Conservation (phyloP, 345 rosid species). For the Eucalyptus globulus region DNA sequence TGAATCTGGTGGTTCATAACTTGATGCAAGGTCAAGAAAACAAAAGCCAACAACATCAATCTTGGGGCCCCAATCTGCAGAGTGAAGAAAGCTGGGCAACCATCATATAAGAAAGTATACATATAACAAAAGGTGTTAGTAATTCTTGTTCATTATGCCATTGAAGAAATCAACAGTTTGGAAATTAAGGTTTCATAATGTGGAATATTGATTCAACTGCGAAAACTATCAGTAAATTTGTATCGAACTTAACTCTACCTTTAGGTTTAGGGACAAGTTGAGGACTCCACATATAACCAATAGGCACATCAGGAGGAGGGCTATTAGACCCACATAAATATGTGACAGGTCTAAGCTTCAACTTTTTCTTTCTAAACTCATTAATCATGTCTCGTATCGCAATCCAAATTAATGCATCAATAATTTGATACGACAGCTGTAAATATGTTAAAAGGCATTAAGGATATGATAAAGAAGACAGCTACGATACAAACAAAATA, state of each 20-base stretch:
- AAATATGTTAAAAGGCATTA: background rate
- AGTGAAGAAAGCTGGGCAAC: background rate
- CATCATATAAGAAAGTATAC: background rate
- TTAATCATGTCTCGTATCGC: constrained; percentile 39
- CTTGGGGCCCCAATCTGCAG: constrained; percentile 57
- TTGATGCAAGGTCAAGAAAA: constrained; percentile 62
- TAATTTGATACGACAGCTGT: constrained; percentile 50
- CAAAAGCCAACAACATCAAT: constrained; percentile 65
- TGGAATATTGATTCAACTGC: background rate
- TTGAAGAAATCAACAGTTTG: background rate
- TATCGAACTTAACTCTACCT: constrained; percentile 7
- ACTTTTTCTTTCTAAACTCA: constrained; percentile 32
- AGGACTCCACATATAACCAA: constrained; percentile 50
- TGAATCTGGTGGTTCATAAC: constrained; percentile 41
- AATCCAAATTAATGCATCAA: constrained; percentile 39
- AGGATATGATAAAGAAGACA: background rate
- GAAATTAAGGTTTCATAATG: background rate
- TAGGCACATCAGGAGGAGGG: constrained; percentile 24
- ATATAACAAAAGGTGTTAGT: background rate
- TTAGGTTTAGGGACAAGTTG: constrained; percentile 47
- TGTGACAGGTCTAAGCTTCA: constrained; percentile 33
- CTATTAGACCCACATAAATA: constrained; percentile 26
- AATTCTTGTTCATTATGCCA: background rate
- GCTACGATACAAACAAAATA: background rate
- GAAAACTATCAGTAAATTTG: background rate